Conservation (phyloP, 2,329 filamentous ascomycete species). For the Lasiodiplodia sp. region DNA sequence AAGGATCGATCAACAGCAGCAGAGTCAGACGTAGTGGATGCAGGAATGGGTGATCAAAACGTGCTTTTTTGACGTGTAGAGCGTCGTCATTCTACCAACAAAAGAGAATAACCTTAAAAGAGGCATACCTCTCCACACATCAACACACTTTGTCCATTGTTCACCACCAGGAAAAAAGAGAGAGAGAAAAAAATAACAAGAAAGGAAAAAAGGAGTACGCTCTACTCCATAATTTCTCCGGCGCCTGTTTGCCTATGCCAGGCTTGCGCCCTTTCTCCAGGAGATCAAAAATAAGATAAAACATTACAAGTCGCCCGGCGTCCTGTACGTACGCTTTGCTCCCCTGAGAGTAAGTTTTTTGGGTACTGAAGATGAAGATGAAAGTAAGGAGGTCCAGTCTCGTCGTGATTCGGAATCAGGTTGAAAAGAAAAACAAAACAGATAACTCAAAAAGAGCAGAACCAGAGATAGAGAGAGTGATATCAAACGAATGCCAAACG, state of each 20-base stretch:
- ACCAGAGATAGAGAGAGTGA: constrained; percentile 19
- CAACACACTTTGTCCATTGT: constrained; percentile 7
- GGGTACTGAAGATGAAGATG: constrained; percentile 1
- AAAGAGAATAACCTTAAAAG: background rate
- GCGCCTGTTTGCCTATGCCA: background rate
- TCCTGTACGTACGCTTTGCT: constrained; percentile 24
- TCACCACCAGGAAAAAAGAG: constrained; percentile 6
- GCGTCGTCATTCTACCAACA: constrained; percentile 20
- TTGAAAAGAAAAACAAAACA: constrained; percentile 10
- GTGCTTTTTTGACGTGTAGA: constrained; percentile 16
- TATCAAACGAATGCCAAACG: constrained; percentile 27
- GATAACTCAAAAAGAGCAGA: constrained; percentile 14
- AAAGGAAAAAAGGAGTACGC: background rate
- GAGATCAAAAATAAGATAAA: constrained; percentile 12
- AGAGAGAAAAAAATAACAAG: background rate
- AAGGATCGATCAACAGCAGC: background rate
- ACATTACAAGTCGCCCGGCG: constrained; percentile 30
- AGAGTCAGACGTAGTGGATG: background rate
- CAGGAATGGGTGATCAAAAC: background rate
- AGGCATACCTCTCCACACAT: constrained; percentile 13
- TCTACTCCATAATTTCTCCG: constrained; percentile 5
- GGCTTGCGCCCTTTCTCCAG: background rate
- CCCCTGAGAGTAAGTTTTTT: constrained; percentile 10
- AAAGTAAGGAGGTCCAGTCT: constrained; percentile 25
- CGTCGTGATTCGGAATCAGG: constrained; percentile 27